Conservation (phyloP, 208 protist genomes). For the Perkinsela sp. region DNA sequence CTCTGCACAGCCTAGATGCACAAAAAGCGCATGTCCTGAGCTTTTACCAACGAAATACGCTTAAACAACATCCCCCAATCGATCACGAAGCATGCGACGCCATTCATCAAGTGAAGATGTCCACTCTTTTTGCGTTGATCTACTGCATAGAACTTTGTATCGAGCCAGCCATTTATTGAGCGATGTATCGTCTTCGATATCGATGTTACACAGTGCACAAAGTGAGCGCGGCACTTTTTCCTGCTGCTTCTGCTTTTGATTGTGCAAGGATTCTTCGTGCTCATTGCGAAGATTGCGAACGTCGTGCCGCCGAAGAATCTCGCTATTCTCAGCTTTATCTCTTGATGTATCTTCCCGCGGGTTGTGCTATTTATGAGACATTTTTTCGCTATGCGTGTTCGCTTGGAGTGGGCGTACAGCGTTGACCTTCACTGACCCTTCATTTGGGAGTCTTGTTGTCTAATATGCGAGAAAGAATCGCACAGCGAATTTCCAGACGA, state of each 20-base stretch:
- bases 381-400: too few relatives aligned
- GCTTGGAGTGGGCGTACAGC: too few relatives aligned
- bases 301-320: neutral
- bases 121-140: neutral
- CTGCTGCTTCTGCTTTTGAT: neutral
- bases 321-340: neutral
- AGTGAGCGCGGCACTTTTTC: neutral
- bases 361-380: too few relatives aligned
- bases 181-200: neutral
- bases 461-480: too few relatives aligned
- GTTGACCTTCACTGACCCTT: too few relatives aligned
- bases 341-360: too few relatives aligned
- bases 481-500: too few relatives aligned
- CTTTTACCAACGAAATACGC: neutral
- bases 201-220: neutral
- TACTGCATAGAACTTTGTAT: neutral
- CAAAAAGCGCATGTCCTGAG: neutral
- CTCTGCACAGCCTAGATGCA: neutral
- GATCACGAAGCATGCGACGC: neutral
- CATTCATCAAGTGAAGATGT: neutral
- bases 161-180: neutral
- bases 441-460: too few relatives aligned
- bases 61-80: neutral
- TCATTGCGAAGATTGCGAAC: neutral
- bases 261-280: neutral